These are phyloP conservation scores for Rubus idaeus DNA, from an alignment of 306 rosid species.

Conservation along the genomic window DNA sequence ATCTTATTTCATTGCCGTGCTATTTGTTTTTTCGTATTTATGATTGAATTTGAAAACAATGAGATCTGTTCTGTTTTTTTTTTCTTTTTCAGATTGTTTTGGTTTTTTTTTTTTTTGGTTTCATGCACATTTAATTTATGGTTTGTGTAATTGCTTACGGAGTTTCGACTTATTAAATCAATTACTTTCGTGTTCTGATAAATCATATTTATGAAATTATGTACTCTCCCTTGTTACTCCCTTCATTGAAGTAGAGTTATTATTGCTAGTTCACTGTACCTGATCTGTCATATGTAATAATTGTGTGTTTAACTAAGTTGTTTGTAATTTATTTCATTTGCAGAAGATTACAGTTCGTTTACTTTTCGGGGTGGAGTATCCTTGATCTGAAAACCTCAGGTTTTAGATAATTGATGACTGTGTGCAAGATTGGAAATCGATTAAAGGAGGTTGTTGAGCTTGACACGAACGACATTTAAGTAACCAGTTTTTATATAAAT, in stretches of 20 bases:
- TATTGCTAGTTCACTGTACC: slow-evolving; percentile 16
- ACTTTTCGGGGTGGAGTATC: neutral
- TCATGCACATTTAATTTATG: neutral
- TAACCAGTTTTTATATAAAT: neutral
- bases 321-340: slow-evolving; percentile 12
- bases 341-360: neutral
- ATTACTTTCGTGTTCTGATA: neutral
- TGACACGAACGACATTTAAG: neutral
- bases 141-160: neutral
- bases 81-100: neutral
- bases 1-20: neutral
- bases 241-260: slow-evolving; percentile 12
- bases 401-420: neutral
- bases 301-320: neutral
- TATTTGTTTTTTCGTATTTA: neutral
- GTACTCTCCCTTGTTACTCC: neutral
- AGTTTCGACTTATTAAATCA: neutral
- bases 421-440: slow-evolving; percentile 3
- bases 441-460: neutral
- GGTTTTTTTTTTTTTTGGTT: neutral
- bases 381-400: neutral
- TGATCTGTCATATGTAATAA: slow-evolving; percentile 8
- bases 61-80: neutral
- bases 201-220: slow-evolving; percentile 14
- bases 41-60: neutral